These are phyloP conservation scores for Nicotiana tomentosiformis DNA, from an alignment of 257 asterid species.

Conservation along the genomic window DNA sequence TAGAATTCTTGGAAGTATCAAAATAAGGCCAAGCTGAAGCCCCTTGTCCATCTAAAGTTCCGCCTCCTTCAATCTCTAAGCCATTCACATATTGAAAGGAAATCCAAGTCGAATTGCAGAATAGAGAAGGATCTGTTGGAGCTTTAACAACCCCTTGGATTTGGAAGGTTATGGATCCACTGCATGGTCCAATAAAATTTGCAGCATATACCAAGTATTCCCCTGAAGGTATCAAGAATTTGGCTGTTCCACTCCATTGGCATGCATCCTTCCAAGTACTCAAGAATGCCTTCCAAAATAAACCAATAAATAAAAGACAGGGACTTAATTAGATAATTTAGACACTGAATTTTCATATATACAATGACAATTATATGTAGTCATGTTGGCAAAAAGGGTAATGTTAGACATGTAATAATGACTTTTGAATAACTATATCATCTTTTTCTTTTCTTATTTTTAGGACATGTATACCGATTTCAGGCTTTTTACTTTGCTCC, in stretches of 20 bases:
- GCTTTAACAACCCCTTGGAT: constrained; percentile 2
- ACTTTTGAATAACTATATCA: background rate
- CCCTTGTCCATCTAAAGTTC: constrained; percentile 12
- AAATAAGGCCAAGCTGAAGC: background rate
- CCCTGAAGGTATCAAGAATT: background rate
- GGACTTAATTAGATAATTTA: background rate
- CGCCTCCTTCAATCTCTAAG: background rate
- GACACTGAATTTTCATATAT: background rate
- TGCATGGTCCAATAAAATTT: background rate
- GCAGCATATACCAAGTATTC: background rate
- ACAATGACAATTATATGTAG: background rate
- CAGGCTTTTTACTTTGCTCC: too few species aligned
- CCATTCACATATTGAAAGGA: background rate
- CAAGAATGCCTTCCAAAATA: background rate
- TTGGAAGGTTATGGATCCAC: background rate
- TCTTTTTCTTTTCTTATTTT: background rate
- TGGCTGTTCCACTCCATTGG: background rate
- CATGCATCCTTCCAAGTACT: constrained; percentile 5
- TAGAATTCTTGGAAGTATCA: background rate
- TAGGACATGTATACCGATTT: too few species aligned
- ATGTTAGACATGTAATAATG: background rate
- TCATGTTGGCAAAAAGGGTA: background rate
- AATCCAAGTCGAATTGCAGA: background rate
- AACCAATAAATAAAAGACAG: background rate
- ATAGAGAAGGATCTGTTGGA: constrained; percentile 5